Evolutionary conservation across 495 filamentous ascomycete species (phyloP).

Genomic region (Penicillium cinerascens): DNA sequence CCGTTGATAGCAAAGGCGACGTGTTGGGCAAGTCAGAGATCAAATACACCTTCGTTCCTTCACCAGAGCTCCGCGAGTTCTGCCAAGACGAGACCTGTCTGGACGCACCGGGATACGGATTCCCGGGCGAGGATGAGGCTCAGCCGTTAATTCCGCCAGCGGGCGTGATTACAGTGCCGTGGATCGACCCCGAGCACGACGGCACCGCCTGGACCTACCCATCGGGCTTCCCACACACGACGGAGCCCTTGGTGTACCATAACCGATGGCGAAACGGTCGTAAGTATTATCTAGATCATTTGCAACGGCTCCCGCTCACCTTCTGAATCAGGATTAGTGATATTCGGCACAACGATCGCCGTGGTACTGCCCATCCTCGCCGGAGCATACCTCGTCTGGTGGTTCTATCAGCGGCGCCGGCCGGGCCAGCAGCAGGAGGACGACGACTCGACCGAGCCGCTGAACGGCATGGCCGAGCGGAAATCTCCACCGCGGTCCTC

Average conservation of each 20-base stretch:
- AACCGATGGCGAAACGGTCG: slow-evolving; percentile 5
- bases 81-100: slow-evolving; percentile 32
- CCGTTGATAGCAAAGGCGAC: slow-evolving; percentile 30
- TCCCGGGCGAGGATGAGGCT: slow-evolving; percentile 33
- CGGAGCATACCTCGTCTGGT: slow-evolving; percentile 9
- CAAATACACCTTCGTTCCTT: slow-evolving; percentile 43
- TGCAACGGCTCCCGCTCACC: not conserved
- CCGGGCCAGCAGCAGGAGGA: slow-evolving; percentile 10
- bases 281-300: slow-evolving; percentile 3
- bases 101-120: slow-evolving; percentile 33
- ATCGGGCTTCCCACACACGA: slow-evolving; percentile 12
- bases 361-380: slow-evolving; percentile 6
- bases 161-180: slow-evolving; percentile 42
- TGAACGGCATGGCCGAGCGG: slow-evolving; percentile 20
- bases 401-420: slow-evolving; percentile 10
- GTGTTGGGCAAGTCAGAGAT: slow-evolving; percentile 33
- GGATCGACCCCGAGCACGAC: slow-evolving; percentile 35
- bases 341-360: slow-evolving; percentile 10
- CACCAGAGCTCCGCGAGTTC: slow-evolving; percentile 33
- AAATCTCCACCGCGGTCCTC: slow-evolving; percentile 8
- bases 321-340: slow-evolving; percentile 9
- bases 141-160: slow-evolving; percentile 28
- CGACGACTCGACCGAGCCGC: slow-evolving; percentile 19
- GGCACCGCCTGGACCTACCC: slow-evolving; percentile 21
- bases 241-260: not conserved